These are phyloP conservation scores for Candolleomyces aberdarensis DNA, from an alignment of 768 basidiomycete species.

Conservation along the genomic window DNA sequence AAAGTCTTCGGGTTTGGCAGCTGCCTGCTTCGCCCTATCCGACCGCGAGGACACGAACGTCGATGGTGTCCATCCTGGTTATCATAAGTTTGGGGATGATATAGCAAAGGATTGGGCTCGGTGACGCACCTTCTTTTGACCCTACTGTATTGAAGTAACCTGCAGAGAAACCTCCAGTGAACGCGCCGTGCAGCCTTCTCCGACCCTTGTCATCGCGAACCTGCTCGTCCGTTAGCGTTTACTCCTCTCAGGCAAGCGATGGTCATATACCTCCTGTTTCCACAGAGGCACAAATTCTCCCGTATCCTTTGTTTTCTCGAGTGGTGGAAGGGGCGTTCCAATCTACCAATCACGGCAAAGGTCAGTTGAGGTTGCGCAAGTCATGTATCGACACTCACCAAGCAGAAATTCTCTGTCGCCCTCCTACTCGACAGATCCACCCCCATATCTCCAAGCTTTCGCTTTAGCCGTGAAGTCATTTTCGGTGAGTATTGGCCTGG, in stretches of 20 bases:
- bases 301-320: slow-evolving; percentile 91
- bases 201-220: slow-evolving; percentile 93
- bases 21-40: slow-evolving; percentile 65
- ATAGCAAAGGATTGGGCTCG: neutral
- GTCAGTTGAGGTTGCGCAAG: slow-evolving; percentile 6
- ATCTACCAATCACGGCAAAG: slow-evolving; percentile 48
- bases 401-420: slow-evolving; percentile 82
- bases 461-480: slow-evolving; percentile 64
- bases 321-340: slow-evolving; percentile 89
- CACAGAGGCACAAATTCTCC: slow-evolving; percentile 96
- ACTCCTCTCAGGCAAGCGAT: slow-evolving; percentile 8
- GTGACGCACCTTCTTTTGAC: slow-evolving; percentile 82
- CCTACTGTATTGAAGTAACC: slow-evolving; percentile 97
- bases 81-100: neutral
- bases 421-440: slow-evolving; percentile 66
- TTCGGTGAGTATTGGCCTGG: neutral
- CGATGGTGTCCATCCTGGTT: slow-evolving; percentile 87
- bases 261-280: slow-evolving; percentile 84
- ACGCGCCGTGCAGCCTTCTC: slow-evolving; percentile 92
- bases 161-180: slow-evolving; percentile 97
- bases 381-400: slow-evolving; percentile 43
- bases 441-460: slow-evolving; percentile 79
- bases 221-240: slow-evolving; percentile 32
- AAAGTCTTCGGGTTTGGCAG: slow-evolving; percentile 80
- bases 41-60: slow-evolving; percentile 88